Evolutionary conservation across 116 monocot species (phyloP), one percentile per base, ranked within the genome.

Genomic region (Phalaenopsis hybrid): DNA sequence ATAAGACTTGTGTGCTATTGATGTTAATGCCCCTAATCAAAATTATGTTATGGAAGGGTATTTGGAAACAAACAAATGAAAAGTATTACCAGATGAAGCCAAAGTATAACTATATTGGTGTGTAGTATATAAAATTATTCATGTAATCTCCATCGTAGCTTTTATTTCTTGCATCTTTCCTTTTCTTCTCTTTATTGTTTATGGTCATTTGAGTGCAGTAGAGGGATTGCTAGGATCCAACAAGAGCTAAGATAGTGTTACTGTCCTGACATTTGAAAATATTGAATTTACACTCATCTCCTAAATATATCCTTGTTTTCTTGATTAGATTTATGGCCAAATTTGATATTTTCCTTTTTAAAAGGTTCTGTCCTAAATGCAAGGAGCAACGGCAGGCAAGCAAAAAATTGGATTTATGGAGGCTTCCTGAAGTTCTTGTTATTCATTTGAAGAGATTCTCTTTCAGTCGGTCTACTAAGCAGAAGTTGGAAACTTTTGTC

Each of bases 321-420:
- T 72, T 72, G 6, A 72, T 37, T 72, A 37, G 33, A 72, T 72
- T 33, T n/a, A 72, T 72, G 37, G 15, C 41, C 11, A 72, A 72
- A 16, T 37, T 16, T 72, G 72, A 72, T 41, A 16, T 15, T 8
- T 75, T 76, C 51, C 73, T 69, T 83, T 20, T 70, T 79, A 6
- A 12, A 41, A 98, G 98, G 98, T 95, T 84, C 75, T 98, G 98
- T 80, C 98, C 98, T 46, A 91, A 82, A 85, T 98, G 98, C 89
- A 93, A 98, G 81, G 93, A 98, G 86, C 94, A 90, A 84, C 88
- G 95, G 75, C 98, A 98, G 86, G 98, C 98, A 63, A 95, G 94
- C 92, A 98, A 98, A 86, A 98, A 98, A 77, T 83, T 98, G 79
- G 98, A 98, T 78, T 82, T 98, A n/a, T 98, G 98, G 98, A 94